A percentile compares a stretch with the other conserved stretches of the same genome.
Conservation (phyloP, 106 monocot genomes). For the Chionographis japonica region DNA sequence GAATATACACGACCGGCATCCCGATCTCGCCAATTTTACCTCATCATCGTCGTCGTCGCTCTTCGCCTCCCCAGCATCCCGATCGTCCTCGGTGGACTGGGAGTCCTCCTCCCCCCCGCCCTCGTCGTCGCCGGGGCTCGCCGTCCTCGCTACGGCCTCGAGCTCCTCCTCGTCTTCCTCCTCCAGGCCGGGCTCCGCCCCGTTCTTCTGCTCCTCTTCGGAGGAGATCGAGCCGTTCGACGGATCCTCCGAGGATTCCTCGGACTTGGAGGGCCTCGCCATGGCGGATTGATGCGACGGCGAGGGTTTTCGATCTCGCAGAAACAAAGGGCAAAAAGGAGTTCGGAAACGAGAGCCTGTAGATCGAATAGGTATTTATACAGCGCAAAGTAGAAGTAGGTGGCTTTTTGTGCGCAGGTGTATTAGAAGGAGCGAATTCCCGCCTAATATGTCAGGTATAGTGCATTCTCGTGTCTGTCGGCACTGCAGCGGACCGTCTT, state of each 20-base stretch:
- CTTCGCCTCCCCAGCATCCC: conserved; percentile 17
- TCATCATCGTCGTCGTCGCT: conserved; percentile 14
- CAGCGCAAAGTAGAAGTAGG: too few relatives aligned
- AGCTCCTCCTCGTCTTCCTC: conserved; percentile 63
- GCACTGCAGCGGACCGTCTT: too few relatives aligned
- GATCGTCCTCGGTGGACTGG: conserved; percentile 64
- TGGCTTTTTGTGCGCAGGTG: too few relatives aligned
- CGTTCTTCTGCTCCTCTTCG: conserved; percentile 13
- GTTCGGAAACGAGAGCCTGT: too few relatives aligned
- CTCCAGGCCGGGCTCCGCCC: conserved; percentile 16
- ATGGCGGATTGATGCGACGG: conserved; percentile 16
- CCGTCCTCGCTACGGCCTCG: conserved; percentile 50
- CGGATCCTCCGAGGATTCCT: conserved; percentile 22
- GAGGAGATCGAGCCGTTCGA: conserved; percentile 17
- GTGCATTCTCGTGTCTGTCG: too few relatives aligned
- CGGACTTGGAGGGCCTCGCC: conserved; percentile 35
- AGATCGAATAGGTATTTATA: too few relatives aligned
- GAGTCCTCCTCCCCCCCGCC: conserved; percentile 28
- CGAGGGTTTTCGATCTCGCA: background rate
- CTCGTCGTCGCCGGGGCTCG: conserved; percentile 25
- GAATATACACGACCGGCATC: background rate
- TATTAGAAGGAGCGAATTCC: too few relatives aligned
- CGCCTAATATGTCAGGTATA: too few relatives aligned
- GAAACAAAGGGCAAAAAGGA: too few relatives aligned
- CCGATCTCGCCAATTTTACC: background rate